These are phyloP conservation scores for Nakaseomyces uthaithaninus DNA, from an alignment of 1,139 yeast genomes.

Conservation along the genomic window DNA sequence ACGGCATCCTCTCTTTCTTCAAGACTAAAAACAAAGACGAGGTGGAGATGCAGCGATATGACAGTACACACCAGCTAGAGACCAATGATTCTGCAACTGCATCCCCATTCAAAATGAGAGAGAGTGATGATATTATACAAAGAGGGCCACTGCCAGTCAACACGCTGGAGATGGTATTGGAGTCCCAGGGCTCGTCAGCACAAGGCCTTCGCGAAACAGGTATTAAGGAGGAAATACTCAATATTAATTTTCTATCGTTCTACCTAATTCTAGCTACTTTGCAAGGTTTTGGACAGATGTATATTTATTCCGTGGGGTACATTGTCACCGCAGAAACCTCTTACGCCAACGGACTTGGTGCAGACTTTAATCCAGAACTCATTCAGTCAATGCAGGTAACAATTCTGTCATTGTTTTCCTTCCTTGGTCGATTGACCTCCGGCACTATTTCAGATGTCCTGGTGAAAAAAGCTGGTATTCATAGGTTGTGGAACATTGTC, in stretches of 20 bases:
- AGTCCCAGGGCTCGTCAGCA: neutral
- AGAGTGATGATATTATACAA: slow-evolving; percentile 2
- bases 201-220: slow-evolving; percentile 8
- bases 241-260: slow-evolving; percentile 39
- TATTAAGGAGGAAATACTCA: slow-evolving; percentile 11
- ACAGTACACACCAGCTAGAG: neutral
- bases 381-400: slow-evolving; percentile 69
- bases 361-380: slow-evolving; percentile 30
- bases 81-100: neutral
- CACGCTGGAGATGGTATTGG: neutral
- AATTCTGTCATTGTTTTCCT: slow-evolving; percentile 56
- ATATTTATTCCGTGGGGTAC: slow-evolving; percentile 67
- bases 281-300: slow-evolving; percentile 73
- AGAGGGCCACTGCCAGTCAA: neutral
- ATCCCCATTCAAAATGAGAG: slow-evolving; percentile 1
- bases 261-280: slow-evolving; percentile 50
- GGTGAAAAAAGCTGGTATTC: slow-evolving; percentile 43
- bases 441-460: slow-evolving; percentile 63
- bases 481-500: slow-evolving; percentile 61
- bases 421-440: slow-evolving; percentile 56
- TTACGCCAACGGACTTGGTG: slow-evolving; percentile 26
- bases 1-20: neutral
- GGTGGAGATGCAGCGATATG: neutral
- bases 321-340: slow-evolving; percentile 48
- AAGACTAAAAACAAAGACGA: slow-evolving; percentile 1